A percentile compares a stretch with the other conserved stretches of the same genome.
phyloP scores from a whole-genome alignment of 192 early-diverging fungal species.

The Diversispora epigaea region DNA sequence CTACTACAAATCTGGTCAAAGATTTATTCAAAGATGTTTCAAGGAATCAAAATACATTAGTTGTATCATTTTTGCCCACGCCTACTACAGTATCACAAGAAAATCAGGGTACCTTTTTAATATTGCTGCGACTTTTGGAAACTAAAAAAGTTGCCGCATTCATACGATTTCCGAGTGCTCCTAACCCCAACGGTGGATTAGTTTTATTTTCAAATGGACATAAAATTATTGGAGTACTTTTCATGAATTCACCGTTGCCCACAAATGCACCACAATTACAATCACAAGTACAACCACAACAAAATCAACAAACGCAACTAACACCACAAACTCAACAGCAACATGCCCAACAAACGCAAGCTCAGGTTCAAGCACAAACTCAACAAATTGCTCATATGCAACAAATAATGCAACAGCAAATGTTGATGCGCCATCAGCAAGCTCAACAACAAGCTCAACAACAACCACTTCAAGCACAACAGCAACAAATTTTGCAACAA shows the following conservation, averaged over 20 bases:
- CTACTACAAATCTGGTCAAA: neutral
- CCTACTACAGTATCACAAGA: neutral
- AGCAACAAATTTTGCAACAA: neutral
- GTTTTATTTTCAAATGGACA: neutral
- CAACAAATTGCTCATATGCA: no score
- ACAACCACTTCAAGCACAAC: neutral
- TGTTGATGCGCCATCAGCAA: neutral
- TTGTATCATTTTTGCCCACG: constrained; percentile 2
- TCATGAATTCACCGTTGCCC: constrained; percentile 7
- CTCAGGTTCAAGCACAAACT: neutral
- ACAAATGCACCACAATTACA: neutral
- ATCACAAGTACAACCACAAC: neutral
- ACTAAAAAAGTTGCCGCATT: neutral
- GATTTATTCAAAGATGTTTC: neutral
- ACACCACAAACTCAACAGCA: neutral
- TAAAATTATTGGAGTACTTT: neutral
- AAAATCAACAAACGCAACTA: neutral
- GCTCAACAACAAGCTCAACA: neutral
- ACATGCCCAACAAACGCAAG: neutral
- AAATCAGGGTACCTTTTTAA: neutral
- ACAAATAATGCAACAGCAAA: neutral
- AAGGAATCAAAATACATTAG: neutral
- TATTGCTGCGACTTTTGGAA: constrained; percentile 16
- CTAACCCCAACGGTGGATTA: constrained; percentile 17
- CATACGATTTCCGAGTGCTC: constrained; percentile 9